A percentile compares a stretch with the other conserved stretches of the same genome.
Evolutionary conservation across 2,329 filamentous ascomycete species (phyloP).

Genomic region (Sporothrix globosa): DNA sequence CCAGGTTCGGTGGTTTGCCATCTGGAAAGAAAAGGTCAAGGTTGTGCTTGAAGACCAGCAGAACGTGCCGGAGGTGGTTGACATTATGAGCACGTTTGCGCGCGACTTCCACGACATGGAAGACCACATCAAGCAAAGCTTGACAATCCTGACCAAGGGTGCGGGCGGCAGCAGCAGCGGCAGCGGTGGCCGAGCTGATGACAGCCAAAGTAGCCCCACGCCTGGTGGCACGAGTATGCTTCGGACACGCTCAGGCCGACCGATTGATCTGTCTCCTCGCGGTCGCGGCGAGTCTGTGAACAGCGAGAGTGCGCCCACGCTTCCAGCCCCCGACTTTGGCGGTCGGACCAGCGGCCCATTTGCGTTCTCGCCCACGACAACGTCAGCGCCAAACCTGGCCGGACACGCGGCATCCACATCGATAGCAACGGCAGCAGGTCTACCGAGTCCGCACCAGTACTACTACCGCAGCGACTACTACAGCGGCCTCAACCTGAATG

Average conservation of each 20-base stretch:
- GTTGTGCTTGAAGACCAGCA: slow-evolving; percentile 69
- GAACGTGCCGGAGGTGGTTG: slow-evolving; percentile 64
- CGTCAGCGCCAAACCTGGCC: neutral
- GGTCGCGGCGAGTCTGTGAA: slow-evolving; percentile 64
- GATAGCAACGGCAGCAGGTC: slow-evolving; percentile 21
- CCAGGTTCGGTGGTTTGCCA: slow-evolving; percentile 78
- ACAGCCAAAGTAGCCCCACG: slow-evolving; percentile 26
- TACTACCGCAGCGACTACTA: slow-evolving; percentile 60
- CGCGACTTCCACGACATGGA: slow-evolving; percentile 78
- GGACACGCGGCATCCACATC: slow-evolving; percentile 18
- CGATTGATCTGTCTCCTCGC: slow-evolving; percentile 55
- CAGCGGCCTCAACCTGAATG: slow-evolving; percentile 44
- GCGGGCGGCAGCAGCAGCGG: slow-evolving; percentile 53
- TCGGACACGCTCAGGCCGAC: slow-evolving; percentile 53
- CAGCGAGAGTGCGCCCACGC: slow-evolving; percentile 63
- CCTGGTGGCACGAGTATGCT: slow-evolving; percentile 40
- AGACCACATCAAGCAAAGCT: slow-evolving; percentile 64
- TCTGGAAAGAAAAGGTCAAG: slow-evolving; percentile 82
- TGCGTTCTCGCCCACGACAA: slow-evolving; percentile 56
- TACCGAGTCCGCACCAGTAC: slow-evolving; percentile 56
- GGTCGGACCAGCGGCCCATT: slow-evolving; percentile 69
- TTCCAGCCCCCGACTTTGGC: slow-evolving; percentile 68
- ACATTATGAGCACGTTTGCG: slow-evolving; percentile 77
- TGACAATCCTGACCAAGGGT: slow-evolving; percentile 78
- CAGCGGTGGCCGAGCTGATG: slow-evolving; percentile 34